Base-by-base conservation (phyloP, 2,329 filamentous ascomycete genomes). In the Clarireedia paspali region DNA sequence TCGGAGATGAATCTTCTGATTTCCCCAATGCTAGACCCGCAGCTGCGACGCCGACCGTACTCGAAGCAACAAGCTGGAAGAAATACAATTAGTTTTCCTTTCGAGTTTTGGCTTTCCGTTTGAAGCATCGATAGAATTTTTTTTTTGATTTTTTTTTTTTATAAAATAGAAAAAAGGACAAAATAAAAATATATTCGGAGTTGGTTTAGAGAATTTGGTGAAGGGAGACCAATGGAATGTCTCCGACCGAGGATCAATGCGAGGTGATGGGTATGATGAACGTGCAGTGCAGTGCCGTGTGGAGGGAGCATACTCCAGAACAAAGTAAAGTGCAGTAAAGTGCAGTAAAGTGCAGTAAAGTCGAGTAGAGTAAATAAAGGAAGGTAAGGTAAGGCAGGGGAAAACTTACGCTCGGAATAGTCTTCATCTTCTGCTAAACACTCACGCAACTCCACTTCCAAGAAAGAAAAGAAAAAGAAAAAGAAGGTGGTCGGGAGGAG, bases 21-120 rank as follows among this genome's bases (percentile, higher is more conserved):
- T 64, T 65, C 48, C 64, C 68, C 23, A 70, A 63, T 45, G 62
- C 66, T 42, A 70, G 57, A 40, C 68, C 68, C 14, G 64, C 63
- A 17, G 66, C 67, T 53, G 68, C 68, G 56, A 69, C 61, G 39
- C 67, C 68, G 46, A 70, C 67, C 27, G 68, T 70, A 62, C 68
- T 70, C 51, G 67, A 67, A 30, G 68, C 68, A 61, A 70, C 63
- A 56, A 70, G 67, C 68, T 70, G 57, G 56, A 51, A 34, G 55
- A 56, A 48, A 30, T 47, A 53, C 62, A 50, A 65, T 57, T 39
- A 53, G 39, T 36, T 40, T 46, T 46, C 38, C 57, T 34, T 47
- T 34, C 49, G 38, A 20, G 10, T 34, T 14, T 3, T 9, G 30
- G 56, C 45, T 55, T 40, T 26, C 58, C 52, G 51, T 50, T 30